Evolutionary conservation across 208 protist species (phyloP).

Genomic region (Acanthamoeba sp.): DNA sequence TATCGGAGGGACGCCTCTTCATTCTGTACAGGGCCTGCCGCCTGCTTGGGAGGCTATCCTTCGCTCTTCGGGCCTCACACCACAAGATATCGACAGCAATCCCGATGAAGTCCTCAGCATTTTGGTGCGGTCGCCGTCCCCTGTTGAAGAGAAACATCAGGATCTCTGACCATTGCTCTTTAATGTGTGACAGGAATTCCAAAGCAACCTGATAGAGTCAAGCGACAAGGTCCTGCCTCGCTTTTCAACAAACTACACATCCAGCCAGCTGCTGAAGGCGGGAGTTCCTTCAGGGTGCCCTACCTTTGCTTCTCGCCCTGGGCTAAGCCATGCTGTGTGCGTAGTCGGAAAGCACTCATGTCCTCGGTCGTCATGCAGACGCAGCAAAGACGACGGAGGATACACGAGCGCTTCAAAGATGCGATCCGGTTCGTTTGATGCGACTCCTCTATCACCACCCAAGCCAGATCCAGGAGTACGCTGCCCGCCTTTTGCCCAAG

Average conservation of each 20-base stretch:
- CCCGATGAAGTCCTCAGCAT: constrained; percentile 78
- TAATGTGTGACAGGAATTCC: constrained; percentile 66
- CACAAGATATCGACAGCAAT: constrained; percentile 80
- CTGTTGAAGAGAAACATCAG: too few species aligned
- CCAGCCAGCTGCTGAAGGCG: not conserved
- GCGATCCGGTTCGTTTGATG: not conserved
- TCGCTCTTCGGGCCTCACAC: constrained; percentile 73
- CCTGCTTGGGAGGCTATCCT: constrained; percentile 83
- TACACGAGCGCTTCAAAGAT: not conserved
- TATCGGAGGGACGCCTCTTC: not conserved
- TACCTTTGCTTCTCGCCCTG: too few species aligned
- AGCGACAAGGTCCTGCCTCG: constrained; percentile 39
- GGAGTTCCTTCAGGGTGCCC: not conserved
- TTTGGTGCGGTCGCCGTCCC: constrained; percentile 30
- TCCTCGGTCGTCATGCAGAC: too few species aligned
- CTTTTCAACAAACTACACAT: not conserved
- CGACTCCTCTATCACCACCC: not conserved
- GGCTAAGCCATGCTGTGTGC: too few species aligned
- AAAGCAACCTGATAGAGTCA: constrained; percentile 60
- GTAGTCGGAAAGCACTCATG: too few species aligned
- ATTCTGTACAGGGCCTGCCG: constrained; percentile 75
- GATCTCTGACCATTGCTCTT: too few species aligned
- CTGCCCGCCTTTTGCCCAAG: not conserved
- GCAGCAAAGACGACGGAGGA: not conserved
- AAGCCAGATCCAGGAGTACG: not conserved